Base-by-base conservation (phyloP, 2,329 filamentous ascomycete genomes). In the Cladophialophora psammophila region DNA sequence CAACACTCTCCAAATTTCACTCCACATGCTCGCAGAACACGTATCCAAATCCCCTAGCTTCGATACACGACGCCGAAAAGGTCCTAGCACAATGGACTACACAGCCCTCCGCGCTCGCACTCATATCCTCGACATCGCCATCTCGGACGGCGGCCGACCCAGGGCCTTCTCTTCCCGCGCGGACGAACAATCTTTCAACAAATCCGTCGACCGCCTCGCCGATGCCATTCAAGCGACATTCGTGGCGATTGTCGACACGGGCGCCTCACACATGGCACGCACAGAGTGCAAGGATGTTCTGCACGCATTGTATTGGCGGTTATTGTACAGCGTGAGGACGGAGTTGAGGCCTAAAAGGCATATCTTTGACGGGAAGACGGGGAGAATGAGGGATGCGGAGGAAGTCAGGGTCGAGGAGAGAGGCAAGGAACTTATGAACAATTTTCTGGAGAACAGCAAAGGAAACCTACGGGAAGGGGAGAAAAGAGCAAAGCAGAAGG, bases 261-360 rank as follows among this genome's bases (percentile, higher is more conserved):
- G 91, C 48, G 90, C 92, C 53, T 88, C 88, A 26, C 88, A 91
- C 73, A 83, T 95, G 65, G 85, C 86, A 15, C 86, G 91, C 35
- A 90, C 91, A 35, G 88, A 96, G 74, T 88, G 91, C 12, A 97
- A 96, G 78, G 88, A 88, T 62, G 84, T 85, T 10, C 83, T 96
- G 45, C 91, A 96, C 73, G 85, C 88, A 65, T 80, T 97, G n/a
- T 85, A 89, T 66, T 88, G 91, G 73, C 87, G 94, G 63, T 82
- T 97, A 13, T 80, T 88, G 55, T 88, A 90, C 75, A 85, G 87
- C 2, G 89, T 94, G 56, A 85, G 93, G 57, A 91, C 91, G 10
- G 86, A 85, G 71, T 83, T 82, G 54, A 84, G 81, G 58, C 82
- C 82, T 10, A 87, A 84, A 74, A 82, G 81, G 66, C 84, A 74